Evolutionary conservation across 164 flowering plant genomes (phyloP).

Genomic region (Pachysandra terminalis): DNA sequence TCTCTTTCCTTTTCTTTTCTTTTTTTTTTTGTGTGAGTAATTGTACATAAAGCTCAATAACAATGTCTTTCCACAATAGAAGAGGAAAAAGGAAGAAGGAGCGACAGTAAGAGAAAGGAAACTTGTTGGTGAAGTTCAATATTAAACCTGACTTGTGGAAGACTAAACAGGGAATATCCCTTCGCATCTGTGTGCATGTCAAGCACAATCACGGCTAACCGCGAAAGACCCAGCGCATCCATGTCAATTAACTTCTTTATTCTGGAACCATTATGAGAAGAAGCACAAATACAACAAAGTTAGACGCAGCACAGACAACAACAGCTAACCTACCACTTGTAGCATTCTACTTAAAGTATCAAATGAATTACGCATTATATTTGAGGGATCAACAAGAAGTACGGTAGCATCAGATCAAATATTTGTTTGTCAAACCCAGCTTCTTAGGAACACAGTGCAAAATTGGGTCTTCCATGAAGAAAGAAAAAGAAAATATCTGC

Average conservation of each 20-base stretch:
- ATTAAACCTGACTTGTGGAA: constrained; percentile 94
- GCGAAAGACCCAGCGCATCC: constrained; percentile 78
- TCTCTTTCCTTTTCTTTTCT: no score
- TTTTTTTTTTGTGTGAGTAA: no score
- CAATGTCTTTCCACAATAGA: neutral
- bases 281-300: neutral
- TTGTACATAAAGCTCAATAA: neutral
- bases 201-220: constrained; percentile 61
- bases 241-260: constrained; percentile 87
- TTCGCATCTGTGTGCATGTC: constrained; percentile 87
- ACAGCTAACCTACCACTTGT: no score
- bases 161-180: constrained; percentile 81
- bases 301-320: no score
- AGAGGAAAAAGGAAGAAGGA: neutral
- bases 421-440: no score
- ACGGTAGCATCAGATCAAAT: no score
- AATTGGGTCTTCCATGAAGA: no score
- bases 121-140: neutral
- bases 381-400: no score
- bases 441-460: no score
- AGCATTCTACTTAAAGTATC: no score
- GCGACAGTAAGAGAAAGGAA: neutral
- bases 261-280: constrained; percentile 31
- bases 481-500: no score
- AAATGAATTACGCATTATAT: no score